Base-by-base conservation (phyloP, 768 basidiomycete genomes). In the Termitomyces sp. region DNA sequence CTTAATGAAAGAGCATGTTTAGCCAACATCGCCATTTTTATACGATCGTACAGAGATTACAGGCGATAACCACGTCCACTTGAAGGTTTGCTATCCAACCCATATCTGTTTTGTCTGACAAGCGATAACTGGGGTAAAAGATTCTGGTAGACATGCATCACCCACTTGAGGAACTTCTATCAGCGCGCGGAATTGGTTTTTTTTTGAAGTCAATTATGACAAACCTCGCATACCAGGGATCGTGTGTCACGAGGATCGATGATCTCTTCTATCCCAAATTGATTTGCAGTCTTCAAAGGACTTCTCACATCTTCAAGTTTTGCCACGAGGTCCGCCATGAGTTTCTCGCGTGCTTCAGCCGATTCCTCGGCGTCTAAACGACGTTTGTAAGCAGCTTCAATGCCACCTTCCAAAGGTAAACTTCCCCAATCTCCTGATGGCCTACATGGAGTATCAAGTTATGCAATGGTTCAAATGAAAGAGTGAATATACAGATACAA, bases 351-450 rank as follows among this genome's bases (percentile, higher is more conserved):
- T 13, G 64, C 70, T 53, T 74, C 72, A 16, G 63, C 61, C 6
- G 71, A 68, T 0, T 59, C 58, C 12, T 65, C 64, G 18, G 67
- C 59, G 30, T 76, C 72, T 0, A 76, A 64, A 53, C 73, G 70
- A 26, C 75, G 72, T 44, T 76, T 76, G 56, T 75, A 76, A 0
- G 74, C 75, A 12, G 75, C 74, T 66, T 77, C 73, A 20, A 75
- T 71, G 3, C 75, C 74, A 24, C 74, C 75, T 65, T 75, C 75
- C 10, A 77, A 63, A 4, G 75, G 75, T 32, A 77, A 66, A 56
- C 71, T 73, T 38, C 74, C 75, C 75, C 74, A 76, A 58, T 76
- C 75, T 1, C 73, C 74, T 4, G 75, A 77, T 30, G 74, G 74
- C 75, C 73, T 76, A 46, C 26, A 20, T 8, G 22, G 22, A 24